Evolutionary conservation across 345 rosid genomes (phyloP), one percentile per base, ranked within the genome.

Genomic region (Chamaenerion angustifolium): DNA sequence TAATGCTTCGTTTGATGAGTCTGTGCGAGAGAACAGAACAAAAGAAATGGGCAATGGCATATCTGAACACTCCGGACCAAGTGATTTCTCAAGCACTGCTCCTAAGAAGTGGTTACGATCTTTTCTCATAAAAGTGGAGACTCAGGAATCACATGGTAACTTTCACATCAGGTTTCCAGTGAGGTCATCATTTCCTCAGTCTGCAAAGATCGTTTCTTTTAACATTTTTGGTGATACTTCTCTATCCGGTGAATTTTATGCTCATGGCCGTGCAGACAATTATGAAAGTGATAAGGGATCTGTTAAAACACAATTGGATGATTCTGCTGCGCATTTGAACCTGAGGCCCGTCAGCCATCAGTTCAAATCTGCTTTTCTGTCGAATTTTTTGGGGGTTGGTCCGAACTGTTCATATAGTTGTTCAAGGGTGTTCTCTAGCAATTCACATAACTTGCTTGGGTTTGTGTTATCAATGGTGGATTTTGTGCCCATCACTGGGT

Each of bases 131-230:
- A 65, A 79, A 64, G 82, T 67, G 55, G 83, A 82, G 67, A 74
- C 81, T 49, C 58, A 65, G 49, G 69, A 74, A 59, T 74, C 67
- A 27, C 79, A 87, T 50, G 90, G 90, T 66, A 54, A 31, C 16
- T 51, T 64, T 12, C 74, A 77, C 76, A 84, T 80, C 10, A 78
- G 70, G 72, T 80, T 92, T 58, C 96, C 96, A 16, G 70, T 65
- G 50, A 73, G 70, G 67, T 57, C 82, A 54, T 76, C 80, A 25
- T 76, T 73, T 71, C 96, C 98, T 51, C 48, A 55, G 65, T 74
- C 84, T 53, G 95, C 90, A 12, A 72, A 79, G 59, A 80, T 87
- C 65, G 82, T 87, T 75, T 92, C 96, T 11, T 92, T 92, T 64
- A 67, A 76, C 56, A 70, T 92, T 57, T 75, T 80, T 49, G 62